Evolutionary conservation across 139 green algal species (phyloP).

Genomic region (Closterium sp.): DNA sequence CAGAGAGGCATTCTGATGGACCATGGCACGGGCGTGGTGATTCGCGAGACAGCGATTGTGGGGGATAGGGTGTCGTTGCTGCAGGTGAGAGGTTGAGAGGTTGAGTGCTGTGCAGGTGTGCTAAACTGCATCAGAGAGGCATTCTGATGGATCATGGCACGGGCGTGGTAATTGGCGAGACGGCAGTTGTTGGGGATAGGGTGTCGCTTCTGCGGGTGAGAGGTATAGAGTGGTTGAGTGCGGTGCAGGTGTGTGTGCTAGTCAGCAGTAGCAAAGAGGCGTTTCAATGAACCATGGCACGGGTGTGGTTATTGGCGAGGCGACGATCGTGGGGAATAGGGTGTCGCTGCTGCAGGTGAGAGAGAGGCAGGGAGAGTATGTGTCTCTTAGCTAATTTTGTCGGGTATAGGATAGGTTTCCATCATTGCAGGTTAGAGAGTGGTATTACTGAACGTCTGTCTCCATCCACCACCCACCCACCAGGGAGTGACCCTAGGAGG

Average conservation of each 20-base stretch:
- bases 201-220: constrained; percentile 61
- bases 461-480: background rate
- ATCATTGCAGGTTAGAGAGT: too few species aligned
- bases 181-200: constrained; percentile 81
- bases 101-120: too few species aligned
- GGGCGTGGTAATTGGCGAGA: constrained; percentile 90
- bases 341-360: constrained; percentile 73
- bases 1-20: constrained; percentile 86
- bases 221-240: too few species aligned
- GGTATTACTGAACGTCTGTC: too few species aligned
- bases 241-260: too few species aligned
- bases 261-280: constrained; percentile 84
- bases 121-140: background rate
- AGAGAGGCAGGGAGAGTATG: too few species aligned
- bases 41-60: constrained; percentile 87
- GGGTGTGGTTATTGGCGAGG: constrained; percentile 91
- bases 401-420: too few species aligned
- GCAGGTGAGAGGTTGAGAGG: too few species aligned
- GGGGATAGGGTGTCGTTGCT: too few species aligned
- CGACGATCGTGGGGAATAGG: constrained; percentile 79
- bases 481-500: constrained; percentile 88
- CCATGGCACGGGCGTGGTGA: constrained; percentile 89
- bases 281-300: constrained; percentile 94
- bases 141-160: constrained; percentile 93
- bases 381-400: too few species aligned